Base-by-base conservation (phyloP, 306 rosid species). In the Carpinus viminea region DNA sequence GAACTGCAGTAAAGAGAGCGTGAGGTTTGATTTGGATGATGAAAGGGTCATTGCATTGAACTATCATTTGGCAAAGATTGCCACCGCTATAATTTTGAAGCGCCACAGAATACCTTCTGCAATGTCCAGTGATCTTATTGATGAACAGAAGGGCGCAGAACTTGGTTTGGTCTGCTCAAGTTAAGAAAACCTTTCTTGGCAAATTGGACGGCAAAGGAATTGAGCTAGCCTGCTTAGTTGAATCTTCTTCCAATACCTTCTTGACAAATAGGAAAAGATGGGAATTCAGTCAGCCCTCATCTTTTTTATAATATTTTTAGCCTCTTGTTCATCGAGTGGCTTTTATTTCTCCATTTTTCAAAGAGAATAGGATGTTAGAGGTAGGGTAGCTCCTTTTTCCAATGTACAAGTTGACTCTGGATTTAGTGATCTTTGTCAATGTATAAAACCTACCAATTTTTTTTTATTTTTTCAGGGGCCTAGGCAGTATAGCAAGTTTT, bases 1-100 rank as follows among this genome's bases (percentile, higher is more conserved):
- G 75, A 89, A 64, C 74, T 86, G 91, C 78, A 70, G 65, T 13
- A 72, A 83, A 74, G 97, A 89, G 53, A 83, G 74, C 52, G 79
- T 93, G 74, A 90, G 97, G 21, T 83, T 93, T 81, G 98, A 93
- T 89, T 80, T 93, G 88, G 98, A 93, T 18, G 96, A 93, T 74
- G 97, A 93, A 51, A 86, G 91, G 83, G 96, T 93, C 60, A 84
- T 90, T 72, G 97, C 76, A 74, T 85, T 93, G 88, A 89, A 89
- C 78, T 86, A 74, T 70, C 76, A 75, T 70, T 74, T 47, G 60
- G 98, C 98, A 4, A 89, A 91, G 87, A 45, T 81, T 52, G 98
- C 96, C 10, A 89, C 92, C 74, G 85, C 90, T 8, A 85, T 82
- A 75, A 90, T 93, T 80, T 83, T 93, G 87, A 87, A 76, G 80